These are phyloP conservation scores for Hericium coralloides DNA, from an alignment of 768 basidiomycete species.

Conservation along the genomic window DNA sequence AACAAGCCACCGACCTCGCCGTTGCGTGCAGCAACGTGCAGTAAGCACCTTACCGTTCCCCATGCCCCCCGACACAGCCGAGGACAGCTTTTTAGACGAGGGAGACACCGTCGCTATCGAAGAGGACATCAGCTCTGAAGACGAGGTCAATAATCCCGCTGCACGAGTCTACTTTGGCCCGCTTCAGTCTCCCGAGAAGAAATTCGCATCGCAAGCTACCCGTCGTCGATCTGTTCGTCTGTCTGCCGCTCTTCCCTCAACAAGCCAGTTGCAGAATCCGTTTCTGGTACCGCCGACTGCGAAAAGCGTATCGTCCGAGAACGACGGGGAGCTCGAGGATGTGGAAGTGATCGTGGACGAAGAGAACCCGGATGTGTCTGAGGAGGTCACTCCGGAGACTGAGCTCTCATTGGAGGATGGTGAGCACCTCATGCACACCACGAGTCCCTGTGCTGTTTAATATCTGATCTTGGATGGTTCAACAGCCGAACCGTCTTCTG, in stretches of 20 bases:
- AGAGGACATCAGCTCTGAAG: constrained; percentile 2
- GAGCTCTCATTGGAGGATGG: constrained; percentile 6
- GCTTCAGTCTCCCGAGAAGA: constrained; percentile 16
- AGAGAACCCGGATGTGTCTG: not conserved
- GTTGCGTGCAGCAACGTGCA: not conserved
- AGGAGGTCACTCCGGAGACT: not conserved
- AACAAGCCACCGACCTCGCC: constrained; percentile 2
- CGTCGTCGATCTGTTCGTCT: constrained; percentile 2
- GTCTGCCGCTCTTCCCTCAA: not conserved
- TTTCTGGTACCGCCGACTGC: not conserved
- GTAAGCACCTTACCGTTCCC: not conserved
- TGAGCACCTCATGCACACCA: not conserved
- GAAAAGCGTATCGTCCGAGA: not conserved
- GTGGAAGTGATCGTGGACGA: not conserved
- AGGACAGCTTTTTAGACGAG: not conserved
- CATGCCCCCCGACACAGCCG: constrained; percentile 9
- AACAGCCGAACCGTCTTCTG: constrained; percentile 53
- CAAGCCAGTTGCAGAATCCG: constrained; percentile 6
- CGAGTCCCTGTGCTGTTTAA: not conserved
- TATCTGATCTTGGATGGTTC: not conserved
- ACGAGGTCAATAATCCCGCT: constrained; percentile 3
- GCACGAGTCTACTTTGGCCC: constrained; percentile 19
- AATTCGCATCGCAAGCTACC: constrained; percentile 10
- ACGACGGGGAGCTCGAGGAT: not conserved
- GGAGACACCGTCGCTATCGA: constrained; percentile 1